These are phyloP conservation scores for Pseudocercospora vitis DNA, from an alignment of 2,329 filamentous ascomycete species.

Conservation along the genomic window DNA sequence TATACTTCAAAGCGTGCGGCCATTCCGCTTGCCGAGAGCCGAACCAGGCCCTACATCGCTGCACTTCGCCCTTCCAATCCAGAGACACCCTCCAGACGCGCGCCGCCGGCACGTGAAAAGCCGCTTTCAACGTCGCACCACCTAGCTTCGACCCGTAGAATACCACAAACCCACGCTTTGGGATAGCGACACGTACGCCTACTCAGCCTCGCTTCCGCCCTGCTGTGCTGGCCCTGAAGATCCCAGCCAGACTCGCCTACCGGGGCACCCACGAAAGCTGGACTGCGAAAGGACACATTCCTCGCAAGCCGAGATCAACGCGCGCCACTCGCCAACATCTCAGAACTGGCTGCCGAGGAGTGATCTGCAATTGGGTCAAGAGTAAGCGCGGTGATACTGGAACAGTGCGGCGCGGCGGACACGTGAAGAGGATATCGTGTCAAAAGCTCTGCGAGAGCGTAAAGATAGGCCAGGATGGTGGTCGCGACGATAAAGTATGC, in stretches of 20 bases:
- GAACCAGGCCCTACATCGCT: too few relatives aligned
- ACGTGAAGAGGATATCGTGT: slow-evolving; percentile 11
- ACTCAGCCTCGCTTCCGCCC: slow-evolving; percentile 1
- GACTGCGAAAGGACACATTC: neutral
- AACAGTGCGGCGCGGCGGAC: slow-evolving; percentile 7
- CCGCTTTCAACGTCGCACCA: slow-evolving; percentile 51
- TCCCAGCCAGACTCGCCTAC: neutral
- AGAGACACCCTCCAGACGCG: slow-evolving; percentile 67
- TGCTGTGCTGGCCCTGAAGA: neutral
- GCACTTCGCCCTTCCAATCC: slow-evolving; percentile 69
- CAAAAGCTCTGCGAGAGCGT: neutral
- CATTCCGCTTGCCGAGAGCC: too few relatives aligned
- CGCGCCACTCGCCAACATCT: slow-evolving; percentile 2
- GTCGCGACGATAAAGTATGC: slow-evolving; percentile 39
- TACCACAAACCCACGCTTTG: neutral
- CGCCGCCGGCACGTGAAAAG: slow-evolving; percentile 68
- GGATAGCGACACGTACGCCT: slow-evolving; percentile 1
- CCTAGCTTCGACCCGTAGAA: neutral
- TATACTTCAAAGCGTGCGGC: too few relatives aligned
- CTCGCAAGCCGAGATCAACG: slow-evolving; percentile 2
- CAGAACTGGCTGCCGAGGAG: neutral
- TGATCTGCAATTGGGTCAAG: neutral
- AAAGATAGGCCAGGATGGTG: slow-evolving; percentile 31
- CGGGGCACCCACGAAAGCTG: neutral
- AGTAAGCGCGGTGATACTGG: slow-evolving; percentile 6